Base-by-base conservation (phyloP, 768 basidiomycete genomes). In the Lyophyllum atratum region DNA sequence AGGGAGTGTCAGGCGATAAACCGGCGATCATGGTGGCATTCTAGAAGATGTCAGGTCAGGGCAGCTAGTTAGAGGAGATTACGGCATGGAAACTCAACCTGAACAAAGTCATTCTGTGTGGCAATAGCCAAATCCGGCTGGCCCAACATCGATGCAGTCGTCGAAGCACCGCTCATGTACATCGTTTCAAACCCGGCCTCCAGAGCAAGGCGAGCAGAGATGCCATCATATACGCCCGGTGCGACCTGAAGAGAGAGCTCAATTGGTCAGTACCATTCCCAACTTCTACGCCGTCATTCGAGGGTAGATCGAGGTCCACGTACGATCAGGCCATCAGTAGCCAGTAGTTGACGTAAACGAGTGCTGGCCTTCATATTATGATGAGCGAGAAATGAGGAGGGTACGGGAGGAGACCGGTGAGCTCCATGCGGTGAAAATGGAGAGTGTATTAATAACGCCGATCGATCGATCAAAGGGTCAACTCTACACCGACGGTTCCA, bases 61-160 rank as follows among this genome's bases (percentile, higher is more conserved):
- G 42, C 28, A 24, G 21, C 34, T 3, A 15, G 34, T 7, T 14
- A 7, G 12, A 37, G 12, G 34, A 7, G 34, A n/a, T n/a, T n/a
- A n/a, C 34, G 4, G 34, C 34, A 12, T 9, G 17, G 14, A 37
- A 37, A 21, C 39, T 47, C 53, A 59, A 76, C 79, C 71, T 76
- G 76, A 29, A 79, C 74, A 61, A 84, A 83, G 61, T 83, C 82
- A 59, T 81, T 82, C 53, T 81, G 67, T 17, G 81, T 83, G 15
- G 82, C 80, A 54, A 83, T 81, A 4, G 81, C 83, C 37, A 84
- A 66, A 63, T 84, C 83, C 9, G 82, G 81, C 64, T 79, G 77
- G 28, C 82, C 83, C 25, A 83, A 76, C 50, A 78, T 76, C 10
- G 82, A 83, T 2, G 83, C 83, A 1, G 81, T 83, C 0, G 82